A percentile compares a stretch with the other conserved stretches of the same genome.
phyloP scores from a whole-genome alignment of 2,329 filamentous ascomycete genomes.

The Fusarium sp. region DNA sequence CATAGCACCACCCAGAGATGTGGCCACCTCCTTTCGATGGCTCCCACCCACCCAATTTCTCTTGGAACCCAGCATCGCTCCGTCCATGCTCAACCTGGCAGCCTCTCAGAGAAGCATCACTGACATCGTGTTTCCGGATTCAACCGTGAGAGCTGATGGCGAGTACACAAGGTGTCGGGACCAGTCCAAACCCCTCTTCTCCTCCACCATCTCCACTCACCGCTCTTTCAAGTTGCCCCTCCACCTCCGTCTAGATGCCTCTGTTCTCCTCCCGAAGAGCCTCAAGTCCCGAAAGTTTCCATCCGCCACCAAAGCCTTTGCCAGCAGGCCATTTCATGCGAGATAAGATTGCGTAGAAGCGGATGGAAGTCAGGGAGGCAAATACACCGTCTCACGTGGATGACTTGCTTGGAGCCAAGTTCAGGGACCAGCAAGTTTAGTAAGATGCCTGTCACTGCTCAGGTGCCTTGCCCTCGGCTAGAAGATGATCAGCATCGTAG shows the following conservation, averaged over 20 bases:
- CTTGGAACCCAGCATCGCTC: not conserved
- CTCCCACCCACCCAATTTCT: constrained; percentile 17
- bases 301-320: not conserved
- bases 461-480: constrained; percentile 7
- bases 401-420: not conserved
- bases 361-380: not conserved
- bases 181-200: constrained; percentile 36
- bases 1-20: constrained; percentile 41
- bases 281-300: constrained; percentile 30
- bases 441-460: constrained; percentile 10
- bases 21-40: constrained; percentile 22
- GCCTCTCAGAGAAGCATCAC: constrained; percentile 6
- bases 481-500: not conserved
- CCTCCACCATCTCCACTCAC: constrained; percentile 42
- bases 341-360: constrained; percentile 13
- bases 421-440: constrained; percentile 7
- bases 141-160: constrained; percentile 22
- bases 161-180: constrained; percentile 19
- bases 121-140: constrained; percentile 22
- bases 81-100: constrained; percentile 3
- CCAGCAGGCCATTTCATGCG: not conserved
- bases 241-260: constrained; percentile 8
- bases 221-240: constrained; percentile 39
- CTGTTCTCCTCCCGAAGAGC: constrained; percentile 26
- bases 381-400: constrained; percentile 10